Evolutionary conservation across 371 early-diverging fungal genomes (phyloP), one percentile per base, ranked within the genome.

Genomic region (Conidiobolus incongruus): DNA sequence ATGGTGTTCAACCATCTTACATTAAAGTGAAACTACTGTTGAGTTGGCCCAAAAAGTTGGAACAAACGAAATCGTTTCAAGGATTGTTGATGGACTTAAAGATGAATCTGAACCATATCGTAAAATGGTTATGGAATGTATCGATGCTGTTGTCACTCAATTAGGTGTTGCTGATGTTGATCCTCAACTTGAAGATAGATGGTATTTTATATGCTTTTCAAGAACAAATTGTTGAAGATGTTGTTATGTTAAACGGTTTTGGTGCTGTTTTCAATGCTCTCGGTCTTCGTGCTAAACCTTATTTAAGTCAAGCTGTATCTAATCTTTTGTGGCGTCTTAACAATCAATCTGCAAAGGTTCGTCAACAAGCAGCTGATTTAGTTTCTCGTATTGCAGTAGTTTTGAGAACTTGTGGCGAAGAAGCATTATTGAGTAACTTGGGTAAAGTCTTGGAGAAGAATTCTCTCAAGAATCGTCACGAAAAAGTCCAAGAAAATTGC

Each of bases 161-260:
- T 58, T 91, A 33, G 93, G 95, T 37, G 79, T 82, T 2, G 71
- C 88, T 8, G 95, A 93, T 58, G 72, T 94, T 34, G 89, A 91
- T 52, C 73, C 70, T 15, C 72, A 90, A 17, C 59, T 91, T 42
- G 93, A 90, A 58, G 87, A 88, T 96, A 47, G 97, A 96, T 54
- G 95, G 93, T 47, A 80, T 90, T 35, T 59, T 96, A 35, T 92
- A 81, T 53, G 91, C 94, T 2, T 94, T 95, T 77, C 93, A 96
- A 62, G 92, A 96, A 60, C 95, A 92, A 54, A 71, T 77, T 0
- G 69, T 74, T 8, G 93, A 89, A 50, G 95, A 84, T 49, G 68
- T 75, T 21, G 70, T 87, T 39, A 82, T 92, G 75, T 61, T 94
- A 42, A 90, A 92, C 50, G 94, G 89, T 22, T 90, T 96, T 50